Percentiles rank a stretch among this genome's conserved stretches.
phyloP scores from a whole-genome alignment of 1,284 basidiomycete genomes.

The Naganishia sp. region DNA sequence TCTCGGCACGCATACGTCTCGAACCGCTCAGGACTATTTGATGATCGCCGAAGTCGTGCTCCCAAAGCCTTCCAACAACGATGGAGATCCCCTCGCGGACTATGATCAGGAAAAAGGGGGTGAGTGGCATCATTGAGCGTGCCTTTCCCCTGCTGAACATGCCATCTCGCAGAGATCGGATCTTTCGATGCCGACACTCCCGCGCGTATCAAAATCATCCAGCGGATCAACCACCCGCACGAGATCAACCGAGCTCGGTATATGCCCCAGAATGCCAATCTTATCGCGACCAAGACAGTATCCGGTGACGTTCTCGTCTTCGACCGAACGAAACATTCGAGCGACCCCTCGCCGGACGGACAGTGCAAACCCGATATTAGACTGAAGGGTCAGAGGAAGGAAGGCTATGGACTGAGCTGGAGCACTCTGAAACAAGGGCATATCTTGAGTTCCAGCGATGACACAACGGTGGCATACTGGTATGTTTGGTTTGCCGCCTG shows the following conservation, averaged over 20 bases:
- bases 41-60: slow-evolving; percentile 94
- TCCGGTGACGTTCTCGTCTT: slow-evolving; percentile 90
- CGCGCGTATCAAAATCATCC: slow-evolving; percentile 75
- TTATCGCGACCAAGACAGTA: slow-evolving; percentile 92
- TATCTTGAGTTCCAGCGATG: slow-evolving; percentile 89
- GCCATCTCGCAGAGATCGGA: slow-evolving; percentile 66
- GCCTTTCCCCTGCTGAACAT: neutral
- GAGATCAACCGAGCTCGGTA: slow-evolving; percentile 98
- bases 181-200: slow-evolving; percentile 73
- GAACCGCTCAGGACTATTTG: slow-evolving; percentile 90
- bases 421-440: slow-evolving; percentile 79
- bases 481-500: slow-evolving; percentile 51
- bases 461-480: slow-evolving; percentile 96
- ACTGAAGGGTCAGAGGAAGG: slow-evolving; percentile 83
- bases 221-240: slow-evolving; percentile 92
- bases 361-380: slow-evolving; percentile 88
- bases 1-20: slow-evolving; percentile 96
- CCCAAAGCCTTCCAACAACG: slow-evolving; percentile 64
- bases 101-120: slow-evolving; percentile 90
- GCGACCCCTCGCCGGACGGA: slow-evolving; percentile 80
- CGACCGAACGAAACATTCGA: slow-evolving; percentile 95
- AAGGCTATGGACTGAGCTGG: slow-evolving; percentile 96
- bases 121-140: slow-evolving; percentile 37
- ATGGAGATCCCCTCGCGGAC: slow-evolving; percentile 59
- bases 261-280: slow-evolving; percentile 97